Conservation (phyloP, 2,329 filamentous ascomycete genomes). For the Monilinia vaccinii-corymbosi region DNA sequence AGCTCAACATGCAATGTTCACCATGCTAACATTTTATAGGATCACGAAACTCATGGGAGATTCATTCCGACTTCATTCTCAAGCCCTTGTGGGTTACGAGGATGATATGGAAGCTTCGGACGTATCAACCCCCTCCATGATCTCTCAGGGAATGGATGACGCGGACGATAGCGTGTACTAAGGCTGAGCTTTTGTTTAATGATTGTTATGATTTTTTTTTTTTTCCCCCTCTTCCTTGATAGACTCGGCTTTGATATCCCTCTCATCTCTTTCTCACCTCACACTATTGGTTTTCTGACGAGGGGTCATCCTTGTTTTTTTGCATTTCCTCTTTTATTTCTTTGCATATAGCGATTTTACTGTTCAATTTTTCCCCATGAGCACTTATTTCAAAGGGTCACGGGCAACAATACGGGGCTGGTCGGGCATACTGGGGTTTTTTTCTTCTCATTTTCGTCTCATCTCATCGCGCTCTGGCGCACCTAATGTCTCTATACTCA, state of each 20-base stretch:
- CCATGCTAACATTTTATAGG: constrained; percentile 45
- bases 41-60: constrained; percentile 96
- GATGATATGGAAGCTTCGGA: constrained; percentile 67
- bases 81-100: constrained; percentile 90
- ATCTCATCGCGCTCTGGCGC: constrained; percentile 18
- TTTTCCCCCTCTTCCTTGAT: constrained; percentile 23
- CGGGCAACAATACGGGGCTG: constrained; percentile 37
- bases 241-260: constrained; percentile 27
- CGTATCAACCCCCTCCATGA: constrained; percentile 63
- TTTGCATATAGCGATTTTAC: constrained; percentile 28
- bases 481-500: constrained; percentile 25
- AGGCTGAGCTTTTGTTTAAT: constrained; percentile 22
- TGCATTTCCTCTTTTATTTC: constrained; percentile 21
- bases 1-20: not conserved
- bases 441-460: constrained; percentile 18
- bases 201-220: constrained; percentile 39
- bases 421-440: constrained; percentile 29
- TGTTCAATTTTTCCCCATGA: constrained; percentile 14
- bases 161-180: constrained; percentile 61
- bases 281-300: constrained; percentile 25
- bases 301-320: constrained; percentile 3
- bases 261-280: constrained; percentile 23
- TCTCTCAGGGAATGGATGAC: constrained; percentile 56
- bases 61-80: constrained; percentile 92
- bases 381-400: constrained; percentile 31